Conservation (phyloP, 345 rosid genomes). For the Erodium maritimum region DNA sequence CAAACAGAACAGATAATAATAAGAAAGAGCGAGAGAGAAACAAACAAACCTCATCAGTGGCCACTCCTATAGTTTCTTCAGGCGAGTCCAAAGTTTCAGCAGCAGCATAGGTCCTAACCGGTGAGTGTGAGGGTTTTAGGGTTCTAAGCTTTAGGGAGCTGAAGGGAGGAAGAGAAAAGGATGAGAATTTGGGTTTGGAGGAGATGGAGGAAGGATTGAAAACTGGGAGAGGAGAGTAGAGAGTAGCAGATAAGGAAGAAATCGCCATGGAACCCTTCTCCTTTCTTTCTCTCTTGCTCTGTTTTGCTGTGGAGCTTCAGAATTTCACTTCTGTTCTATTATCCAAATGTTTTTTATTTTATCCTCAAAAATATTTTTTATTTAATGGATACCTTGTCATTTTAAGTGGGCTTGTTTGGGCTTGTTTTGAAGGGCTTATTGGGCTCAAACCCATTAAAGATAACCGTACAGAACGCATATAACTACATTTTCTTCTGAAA, state of each 20-base stretch:
- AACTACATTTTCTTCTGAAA: too few relatives aligned
- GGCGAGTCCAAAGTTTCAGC: slow-evolving; percentile 47
- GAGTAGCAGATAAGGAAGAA: slow-evolving; percentile 38
- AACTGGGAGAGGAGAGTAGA: slow-evolving; percentile 33
- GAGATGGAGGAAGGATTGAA: slow-evolving; percentile 26
- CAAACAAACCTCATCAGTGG: slow-evolving; percentile 28
- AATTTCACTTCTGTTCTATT: neutral
- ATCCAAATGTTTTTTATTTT: neutral
- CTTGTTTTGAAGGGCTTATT: too few relatives aligned
- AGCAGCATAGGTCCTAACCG: slow-evolving; percentile 39
- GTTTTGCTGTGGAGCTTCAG: neutral
- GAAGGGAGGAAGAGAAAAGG: slow-evolving; percentile 20
- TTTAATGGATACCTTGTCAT: too few relatives aligned
- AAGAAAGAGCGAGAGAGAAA: neutral
- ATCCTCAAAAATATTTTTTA: too few relatives aligned
- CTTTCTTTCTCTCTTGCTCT: slow-evolving; percentile 6
- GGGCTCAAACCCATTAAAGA: too few relatives aligned
- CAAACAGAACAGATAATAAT: slow-evolving; percentile 2
- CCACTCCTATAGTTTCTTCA: slow-evolving; percentile 11
- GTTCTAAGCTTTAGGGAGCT: slow-evolving; percentile 16
- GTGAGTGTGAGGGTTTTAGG: slow-evolving; percentile 26
- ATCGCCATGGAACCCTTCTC: slow-evolving; percentile 36
- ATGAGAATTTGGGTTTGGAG: slow-evolving; percentile 22
- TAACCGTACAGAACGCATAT: too few relatives aligned
- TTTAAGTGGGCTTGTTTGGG: too few relatives aligned